Base-by-base conservation (phyloP, 306 rosid genomes). In the Vicia sativa region DNA sequence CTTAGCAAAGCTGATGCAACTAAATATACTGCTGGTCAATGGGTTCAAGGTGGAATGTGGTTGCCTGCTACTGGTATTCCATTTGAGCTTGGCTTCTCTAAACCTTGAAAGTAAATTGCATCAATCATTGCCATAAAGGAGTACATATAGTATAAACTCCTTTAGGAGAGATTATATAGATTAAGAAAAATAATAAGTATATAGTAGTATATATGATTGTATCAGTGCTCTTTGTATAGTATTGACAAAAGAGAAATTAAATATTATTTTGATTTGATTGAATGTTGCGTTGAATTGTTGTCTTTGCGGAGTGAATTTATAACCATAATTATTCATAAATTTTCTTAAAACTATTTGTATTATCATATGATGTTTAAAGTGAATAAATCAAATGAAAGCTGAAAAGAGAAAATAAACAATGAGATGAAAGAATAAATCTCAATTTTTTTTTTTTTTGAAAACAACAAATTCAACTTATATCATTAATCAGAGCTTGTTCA, bases 1-100 rank as follows among this genome's bases (percentile, higher is more conserved):
- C 86, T 87, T 7, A 58, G 1, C 13, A 84, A 78, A 72, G 45
- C 9, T 0, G 86, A 83, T 1, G 91, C 90, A 25, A 9, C 12
- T 5, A 49, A 35, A 5, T 92, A 68, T 77, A 89, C 91, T 0
- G 85, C 82, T 18, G 73, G 39, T 3, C 66, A 37, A 9, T 82
- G 77, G 78, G 15, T 84, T 1, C 56, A 45, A 52, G 85, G 78
- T 7, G 38, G 58, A 0, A 16, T 66, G 0, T 88, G 95, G 91
- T 37, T 88, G 56, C 78, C 74, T 2, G 48, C 72, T 15, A 74
- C 83, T 0, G 81, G 83, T 10, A 0, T 77, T 4, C 85, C 85
- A 15, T 77, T 16, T 42, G 60, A 49, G 4, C 64, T 28, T 16
- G 55, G 80, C 11, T 46, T 79, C 26, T 62, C 68, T 1, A 79